Base-by-base conservation (phyloP, 768 basidiomycete genomes). In the Kwoniella europaea region DNA sequence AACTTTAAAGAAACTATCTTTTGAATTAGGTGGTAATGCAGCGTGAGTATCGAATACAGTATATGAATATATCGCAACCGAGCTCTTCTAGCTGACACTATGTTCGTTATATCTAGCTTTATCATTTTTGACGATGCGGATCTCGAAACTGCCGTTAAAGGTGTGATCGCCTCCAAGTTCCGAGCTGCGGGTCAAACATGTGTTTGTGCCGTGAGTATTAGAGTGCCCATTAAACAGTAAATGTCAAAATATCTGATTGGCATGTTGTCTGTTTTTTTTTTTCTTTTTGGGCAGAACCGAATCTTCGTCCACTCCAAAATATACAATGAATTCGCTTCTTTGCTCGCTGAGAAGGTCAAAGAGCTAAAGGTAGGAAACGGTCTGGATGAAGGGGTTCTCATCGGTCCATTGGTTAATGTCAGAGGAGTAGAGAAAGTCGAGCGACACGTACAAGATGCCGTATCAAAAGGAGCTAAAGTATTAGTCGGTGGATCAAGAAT, bases 101-200 rank as follows among this genome's bases (percentile, higher is more conserved):
- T 10, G 15, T 27, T 52, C 3, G 24, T 52, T 22, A 18, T 18
- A 16, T 52, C 12, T 35, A 92, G 96, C 3, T 95, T 94, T 4
- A 97, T 96, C 77, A 93, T 98, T 7, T 86, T 93, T 24, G 84
- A 88, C 1, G 95, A 96, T 80, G 93, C 92, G 0, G 89, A 96
- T 82, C 78, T 96, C 0, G 87, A 88, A 16, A 90, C 96, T 77
- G 87, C 98, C 6, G 94, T 93, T 1, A 96, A 97, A 81, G 95
- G 93, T 90, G 67, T 93, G 86, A 97, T 16, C 93, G 96, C 3
- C 94, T 98, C 84, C 94, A 92, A 76, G 97, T 95, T 73, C 56
- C 63, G 72, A 55, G 59, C 63, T 44, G 67, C 72, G 7, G 67
- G 68, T 27, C 70, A 71, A 44, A 65, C 65, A 4, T 71, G 70